These are phyloP conservation scores for Paraphaeosphaeria minitans DNA, from an alignment of 2,329 filamentous ascomycete genomes.

Conservation along the genomic window DNA sequence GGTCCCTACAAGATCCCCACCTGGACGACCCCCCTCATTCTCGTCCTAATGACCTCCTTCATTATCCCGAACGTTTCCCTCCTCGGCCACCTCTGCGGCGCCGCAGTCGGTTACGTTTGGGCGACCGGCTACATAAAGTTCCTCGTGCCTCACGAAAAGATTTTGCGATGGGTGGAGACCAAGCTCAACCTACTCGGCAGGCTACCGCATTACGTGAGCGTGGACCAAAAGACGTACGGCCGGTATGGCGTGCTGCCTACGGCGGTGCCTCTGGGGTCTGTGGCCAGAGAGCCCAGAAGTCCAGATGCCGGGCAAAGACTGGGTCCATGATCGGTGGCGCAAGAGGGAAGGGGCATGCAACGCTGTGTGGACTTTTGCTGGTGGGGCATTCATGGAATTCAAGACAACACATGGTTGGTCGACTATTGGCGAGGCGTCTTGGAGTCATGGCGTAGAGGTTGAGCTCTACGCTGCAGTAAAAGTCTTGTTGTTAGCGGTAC, in stretches of 20 bases:
- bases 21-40: slow-evolving; percentile 84
- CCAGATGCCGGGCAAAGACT: slow-evolving; percentile 39
- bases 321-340: slow-evolving; percentile 24
- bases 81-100: slow-evolving; percentile 82
- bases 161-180: slow-evolving; percentile 83
- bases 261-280: slow-evolving; percentile 25
- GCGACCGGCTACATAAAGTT: slow-evolving; percentile 88
- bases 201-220: slow-evolving; percentile 88
- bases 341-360: background rate
- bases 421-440: background rate
- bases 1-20: slow-evolving; percentile 78
- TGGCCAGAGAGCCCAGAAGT: slow-evolving; percentile 27
- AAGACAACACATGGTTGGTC: background rate
- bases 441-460: background rate
- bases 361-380: background rate
- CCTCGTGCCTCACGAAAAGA: slow-evolving; percentile 86
- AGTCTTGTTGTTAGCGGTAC: background rate
- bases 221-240: slow-evolving; percentile 95
- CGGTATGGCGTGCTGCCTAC: slow-evolving; percentile 83
- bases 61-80: slow-evolving; percentile 82
- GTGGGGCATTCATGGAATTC: background rate
- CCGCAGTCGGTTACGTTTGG: slow-evolving; percentile 85
- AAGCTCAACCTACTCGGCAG: slow-evolving; percentile 84
- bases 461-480: background rate
- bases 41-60: slow-evolving; percentile 74